phyloP scores from a whole-genome alignment of 2,329 filamentous ascomycete genomes.

The Chaetomiaceae sp. region DNA sequence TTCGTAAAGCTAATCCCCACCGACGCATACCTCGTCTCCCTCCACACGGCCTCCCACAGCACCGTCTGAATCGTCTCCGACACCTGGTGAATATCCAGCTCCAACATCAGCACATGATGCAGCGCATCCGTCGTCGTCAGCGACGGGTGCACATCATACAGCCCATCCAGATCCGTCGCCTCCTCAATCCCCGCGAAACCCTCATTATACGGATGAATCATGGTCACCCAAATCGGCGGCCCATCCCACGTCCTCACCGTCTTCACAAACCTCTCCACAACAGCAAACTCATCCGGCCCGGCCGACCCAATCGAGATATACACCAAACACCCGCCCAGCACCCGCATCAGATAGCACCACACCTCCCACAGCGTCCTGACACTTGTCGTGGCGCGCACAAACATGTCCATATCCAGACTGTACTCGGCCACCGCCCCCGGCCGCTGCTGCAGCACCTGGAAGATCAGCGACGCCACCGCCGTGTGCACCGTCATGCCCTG shows the following conservation, averaged over 20 bases:
- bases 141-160: constrained; percentile 26
- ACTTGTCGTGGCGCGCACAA: constrained; percentile 18
- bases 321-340: constrained; percentile 22
- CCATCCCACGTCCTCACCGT: constrained; percentile 23
- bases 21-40: constrained; percentile 26
- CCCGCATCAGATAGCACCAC: constrained; percentile 18
- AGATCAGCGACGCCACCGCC: constrained; percentile 23
- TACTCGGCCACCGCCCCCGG: constrained; percentile 20
- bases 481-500: constrained; percentile 27
- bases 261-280: constrained; percentile 24
- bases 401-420: constrained; percentile 19
- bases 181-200: constrained; percentile 19
- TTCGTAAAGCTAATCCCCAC: constrained; percentile 22
- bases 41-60: constrained; percentile 26
- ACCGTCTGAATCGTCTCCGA: constrained; percentile 23
- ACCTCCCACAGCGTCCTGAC: constrained; percentile 22
- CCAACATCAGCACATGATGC: constrained; percentile 25
- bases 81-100: constrained; percentile 19
- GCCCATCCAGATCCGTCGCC: constrained; percentile 25
- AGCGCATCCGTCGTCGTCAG: constrained; percentile 27
- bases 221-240: constrained; percentile 23
- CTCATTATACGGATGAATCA: constrained; percentile 26
- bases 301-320: constrained; percentile 26
- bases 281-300: constrained; percentile 24
- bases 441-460: constrained; percentile 26